Conservation (phyloP, 78 protist genomes). For the Emiliania huxleyi region DNA sequence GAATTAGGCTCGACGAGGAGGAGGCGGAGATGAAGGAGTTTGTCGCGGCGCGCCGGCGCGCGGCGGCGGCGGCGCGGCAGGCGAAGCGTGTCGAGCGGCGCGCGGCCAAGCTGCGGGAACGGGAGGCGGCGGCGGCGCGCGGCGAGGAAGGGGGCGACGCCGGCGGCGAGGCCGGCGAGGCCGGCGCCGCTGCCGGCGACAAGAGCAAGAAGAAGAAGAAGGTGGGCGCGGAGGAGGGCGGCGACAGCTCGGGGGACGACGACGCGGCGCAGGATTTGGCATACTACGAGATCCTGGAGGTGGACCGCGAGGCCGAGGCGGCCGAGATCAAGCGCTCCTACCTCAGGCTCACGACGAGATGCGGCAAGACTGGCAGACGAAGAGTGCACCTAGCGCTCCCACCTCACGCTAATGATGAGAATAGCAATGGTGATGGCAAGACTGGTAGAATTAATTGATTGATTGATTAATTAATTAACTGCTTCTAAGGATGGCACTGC, state of each 20-base stretch:
- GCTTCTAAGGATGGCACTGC: too few relatives aligned
- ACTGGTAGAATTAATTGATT: too few relatives aligned
- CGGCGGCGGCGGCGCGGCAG: background rate
- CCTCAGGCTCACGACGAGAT: background rate
- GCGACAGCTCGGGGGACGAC: background rate
- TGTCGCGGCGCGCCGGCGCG: background rate
- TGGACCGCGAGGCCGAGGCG: slow-evolving; percentile 2
- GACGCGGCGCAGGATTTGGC: background rate
- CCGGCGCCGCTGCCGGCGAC: too few relatives aligned
- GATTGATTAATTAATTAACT: too few relatives aligned
- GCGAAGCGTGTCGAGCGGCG: background rate
- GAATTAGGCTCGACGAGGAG: background rate
- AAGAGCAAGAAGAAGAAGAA: background rate
- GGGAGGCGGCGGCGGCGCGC: background rate
- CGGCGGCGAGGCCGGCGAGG: background rate
- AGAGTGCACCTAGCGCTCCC: too few relatives aligned
- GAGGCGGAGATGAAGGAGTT: background rate
- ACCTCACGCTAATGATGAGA: too few relatives aligned
- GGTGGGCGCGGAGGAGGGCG: background rate
- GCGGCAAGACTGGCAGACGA: too few relatives aligned
- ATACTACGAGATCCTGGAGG: slow-evolving; percentile 33
- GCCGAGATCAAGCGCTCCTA: slow-evolving; percentile 50
- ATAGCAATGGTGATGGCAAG: too few relatives aligned
- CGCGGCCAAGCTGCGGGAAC: background rate
- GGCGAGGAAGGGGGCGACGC: background rate